Conservation (phyloP, 495 filamentous ascomycete genomes). For the Mytilinidion resinicola region DNA sequence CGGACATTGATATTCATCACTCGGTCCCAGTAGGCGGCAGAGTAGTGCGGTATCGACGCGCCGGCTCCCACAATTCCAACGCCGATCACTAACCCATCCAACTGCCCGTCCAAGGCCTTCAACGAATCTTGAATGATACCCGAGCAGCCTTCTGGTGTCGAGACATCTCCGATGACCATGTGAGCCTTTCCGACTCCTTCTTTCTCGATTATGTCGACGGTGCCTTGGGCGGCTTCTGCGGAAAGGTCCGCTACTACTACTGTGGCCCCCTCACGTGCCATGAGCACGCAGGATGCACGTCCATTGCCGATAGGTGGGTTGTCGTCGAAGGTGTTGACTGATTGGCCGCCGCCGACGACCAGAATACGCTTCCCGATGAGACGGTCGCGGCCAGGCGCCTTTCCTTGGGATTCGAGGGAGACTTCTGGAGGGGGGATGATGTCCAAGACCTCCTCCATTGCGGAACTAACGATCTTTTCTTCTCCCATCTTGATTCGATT, state of each 20-base stretch:
- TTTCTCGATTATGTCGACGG: not conserved
- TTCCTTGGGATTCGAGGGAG: not conserved
- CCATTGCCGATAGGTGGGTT: slow-evolving; percentile 2
- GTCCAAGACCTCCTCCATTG: not conserved
- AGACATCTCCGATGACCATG: not conserved
- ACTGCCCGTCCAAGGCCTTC: not conserved
- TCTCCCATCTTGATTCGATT: not conserved
- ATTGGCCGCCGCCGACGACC: slow-evolving; percentile 3
- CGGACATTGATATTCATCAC: not conserved
- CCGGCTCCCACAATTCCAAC: not conserved
- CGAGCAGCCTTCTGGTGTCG: not conserved
- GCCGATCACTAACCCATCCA: slow-evolving; percentile 3
- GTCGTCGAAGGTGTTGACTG: not conserved
- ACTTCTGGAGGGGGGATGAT: not conserved
- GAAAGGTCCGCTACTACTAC: not conserved
- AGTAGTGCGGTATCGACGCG: not conserved
- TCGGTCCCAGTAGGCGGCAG: not conserved
- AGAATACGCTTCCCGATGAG: not conserved
- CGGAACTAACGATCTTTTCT: not conserved
- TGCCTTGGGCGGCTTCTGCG: not conserved
- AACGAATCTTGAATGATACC: not conserved
- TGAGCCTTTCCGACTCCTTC: not conserved
- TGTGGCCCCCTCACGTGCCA: slow-evolving; percentile 1
- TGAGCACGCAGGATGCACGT: not conserved
- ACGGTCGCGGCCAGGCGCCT: not conserved